Evolutionary conservation across 2,329 filamentous ascomycete genomes (phyloP), one percentile per base, ranked within the genome.

Genomic region (Calonectria crousiana): DNA sequence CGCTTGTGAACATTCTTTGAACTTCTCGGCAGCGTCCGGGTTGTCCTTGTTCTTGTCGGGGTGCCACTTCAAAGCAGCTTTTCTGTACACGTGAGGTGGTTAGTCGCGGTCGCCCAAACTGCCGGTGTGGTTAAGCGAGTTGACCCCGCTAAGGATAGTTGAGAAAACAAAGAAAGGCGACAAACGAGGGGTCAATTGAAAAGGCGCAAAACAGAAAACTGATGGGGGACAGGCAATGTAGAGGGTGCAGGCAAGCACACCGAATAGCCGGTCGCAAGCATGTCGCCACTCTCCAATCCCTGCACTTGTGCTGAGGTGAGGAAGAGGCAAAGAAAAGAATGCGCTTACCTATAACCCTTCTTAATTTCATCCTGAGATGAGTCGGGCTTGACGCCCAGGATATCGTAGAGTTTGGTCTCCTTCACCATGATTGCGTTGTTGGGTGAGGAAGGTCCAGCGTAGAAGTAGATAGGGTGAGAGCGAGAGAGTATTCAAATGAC

Each of bases 11-110:
- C 95, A 94, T 85, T 98, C 97, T 87, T 99, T 99, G 90, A 99
- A 99, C 86, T 96, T 98, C 84, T 98, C 97, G 74, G 92, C 89
- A 11, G 96, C 95, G 67, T 92, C 87, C 36, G 95, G 92, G 80
- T 96, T 95, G 86, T 98, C 93, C 85, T 96, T 96, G 90, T 98
- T 99, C 90, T 98, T 99, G 89, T 99, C 97, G 9, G 97, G 97
- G 83, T 99, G 97, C 87, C 92, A 96, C 87, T 96, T 97, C 84
- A 98, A 87, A 69, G 96, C 96, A 71, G 93, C 91, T 89, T 98
- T 98, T 76, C 94, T 95, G 84, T 73, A 67, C 51, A 74, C 36
- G 41, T 71, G 70, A 64, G 38, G 58, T 81, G 77, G 84, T 89
- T 81, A 89, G 87, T 77, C 47, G 36, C 30, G 34, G 60, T 71